phyloP scores from a whole-genome alignment of 768 basidiomycete genomes.

The Auriscalpium orientale region DNA sequence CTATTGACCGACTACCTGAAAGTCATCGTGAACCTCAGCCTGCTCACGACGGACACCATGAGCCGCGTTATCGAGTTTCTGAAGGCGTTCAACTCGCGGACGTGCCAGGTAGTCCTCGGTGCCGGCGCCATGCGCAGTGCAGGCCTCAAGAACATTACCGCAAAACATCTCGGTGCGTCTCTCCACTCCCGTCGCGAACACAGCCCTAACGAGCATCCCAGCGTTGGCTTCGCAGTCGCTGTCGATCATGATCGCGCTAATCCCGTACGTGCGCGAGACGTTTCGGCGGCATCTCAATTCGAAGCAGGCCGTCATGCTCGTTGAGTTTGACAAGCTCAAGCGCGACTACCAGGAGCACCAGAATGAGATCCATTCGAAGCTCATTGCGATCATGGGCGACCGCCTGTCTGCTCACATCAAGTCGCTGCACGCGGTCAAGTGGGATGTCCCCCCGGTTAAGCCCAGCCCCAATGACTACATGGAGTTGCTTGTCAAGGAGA shows the following conservation, averaged over 20 bases:
- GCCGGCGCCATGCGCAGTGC: slow-evolving; percentile 99
- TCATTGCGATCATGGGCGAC: slow-evolving; percentile 98
- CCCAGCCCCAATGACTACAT: slow-evolving; percentile 83
- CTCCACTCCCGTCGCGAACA: background rate
- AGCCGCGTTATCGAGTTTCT: slow-evolving; percentile 89
- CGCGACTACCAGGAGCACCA: slow-evolving; percentile 99
- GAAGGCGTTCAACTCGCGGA: slow-evolving; percentile 96
- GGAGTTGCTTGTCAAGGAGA: slow-evolving; percentile 90
- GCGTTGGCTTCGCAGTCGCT: slow-evolving; percentile 95
- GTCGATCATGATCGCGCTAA: slow-evolving; percentile 88
- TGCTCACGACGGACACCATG: slow-evolving; percentile 95
- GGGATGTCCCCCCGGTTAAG: slow-evolving; percentile 56
- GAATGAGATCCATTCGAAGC: slow-evolving; percentile 95
- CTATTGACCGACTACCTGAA: slow-evolving; percentile 81
- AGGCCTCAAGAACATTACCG: slow-evolving; percentile 96
- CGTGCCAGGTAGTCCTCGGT: slow-evolving; percentile 95
- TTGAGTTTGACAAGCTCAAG: slow-evolving; percentile 98
- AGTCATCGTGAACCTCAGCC: slow-evolving; percentile 79
- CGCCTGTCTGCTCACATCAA: slow-evolving; percentile 80
- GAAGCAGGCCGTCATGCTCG: slow-evolving; percentile 93
- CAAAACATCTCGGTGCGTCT: slow-evolving; percentile 83
- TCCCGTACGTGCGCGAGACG: slow-evolving; percentile 93
- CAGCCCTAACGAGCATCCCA: slow-evolving; percentile 24
- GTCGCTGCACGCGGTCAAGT: slow-evolving; percentile 71
- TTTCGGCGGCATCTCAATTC: slow-evolving; percentile 89